Base-by-base conservation (phyloP, 78 protist genomes). In the Capsaspora owczarzaki region DNA sequence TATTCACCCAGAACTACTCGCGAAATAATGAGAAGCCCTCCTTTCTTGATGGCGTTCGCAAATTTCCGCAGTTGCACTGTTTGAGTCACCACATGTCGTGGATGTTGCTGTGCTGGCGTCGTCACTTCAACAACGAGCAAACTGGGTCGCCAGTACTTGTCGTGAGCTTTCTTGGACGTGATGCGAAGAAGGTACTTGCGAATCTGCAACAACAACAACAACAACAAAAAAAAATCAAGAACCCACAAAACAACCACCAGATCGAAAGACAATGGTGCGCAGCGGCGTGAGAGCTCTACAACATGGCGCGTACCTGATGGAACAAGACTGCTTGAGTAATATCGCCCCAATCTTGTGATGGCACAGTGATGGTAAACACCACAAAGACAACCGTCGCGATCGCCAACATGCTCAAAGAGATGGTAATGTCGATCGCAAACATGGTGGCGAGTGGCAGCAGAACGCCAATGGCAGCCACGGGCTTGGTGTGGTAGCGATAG, bases 21-120 rank as follows among this genome's bases (percentile, higher is more conserved):
- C n/a, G n/a, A n/a, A n/a, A n/a, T n/a, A n/a, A 49, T 16, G 16
- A 86, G 56, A 60, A 88, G 77, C n/a, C 91, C 91, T 10, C 91
- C 91, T 68, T 88, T 88, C 42, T 88, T 88, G 44, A 88, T 14
- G 31, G 80, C 19, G 83, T 85, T 88, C 43, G 40, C 33, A 38
- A 88, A 84, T 33, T 80, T 37, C 40, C 16, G 56, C 56, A 49
- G n/a, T 49, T n/a, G n/a, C n/a, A 10, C 56, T 49, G 10, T 16
- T 49, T 16, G 10, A 10, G 56, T 16, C 16, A 10, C 56, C n/a
- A 49, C 10, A 49, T 49, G 56, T 49, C 56, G n/a, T 49, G n/a
- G 56, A 16, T 16, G 16, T 49, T 49, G n/a, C n/a, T 49, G 56
- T n/a, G n/a, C n/a, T n/a, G 16, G n/a, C 56, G n/a, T 16, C 16